Percentiles rank a stretch among this genome's conserved stretches.
Conservation (phyloP, 768 basidiomycete genomes). For the Lentinula sp. region DNA sequence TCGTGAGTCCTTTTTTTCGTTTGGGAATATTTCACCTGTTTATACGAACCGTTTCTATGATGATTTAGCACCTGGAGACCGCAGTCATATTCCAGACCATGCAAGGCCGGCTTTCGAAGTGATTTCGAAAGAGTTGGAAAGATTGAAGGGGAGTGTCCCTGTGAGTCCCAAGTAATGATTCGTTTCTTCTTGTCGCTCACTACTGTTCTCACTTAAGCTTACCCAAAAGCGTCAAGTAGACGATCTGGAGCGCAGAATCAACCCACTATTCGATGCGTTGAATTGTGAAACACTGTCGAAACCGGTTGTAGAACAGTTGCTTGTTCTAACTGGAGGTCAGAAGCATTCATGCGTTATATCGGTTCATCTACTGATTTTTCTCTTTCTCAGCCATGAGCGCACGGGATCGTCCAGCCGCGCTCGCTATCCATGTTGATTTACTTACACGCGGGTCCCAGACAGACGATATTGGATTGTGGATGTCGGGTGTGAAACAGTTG, state of each 20-base stretch:
- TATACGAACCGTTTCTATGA: neutral
- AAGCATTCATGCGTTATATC: neutral
- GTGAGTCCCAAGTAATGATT: constrained; percentile 36
- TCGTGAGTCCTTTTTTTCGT: constrained; percentile 26
- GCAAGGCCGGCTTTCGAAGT: constrained; percentile 61
- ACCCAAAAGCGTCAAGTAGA: constrained; percentile 81
- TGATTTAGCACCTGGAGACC: constrained; percentile 74
- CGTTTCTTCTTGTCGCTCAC: neutral
- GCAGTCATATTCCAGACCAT: constrained; percentile 81
- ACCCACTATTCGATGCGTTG: constrained; percentile 83
- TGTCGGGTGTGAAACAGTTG: constrained; percentile 88
- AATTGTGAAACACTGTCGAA: constrained; percentile 81
- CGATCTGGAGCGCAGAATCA: constrained; percentile 83
- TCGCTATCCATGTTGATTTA: constrained; percentile 82
- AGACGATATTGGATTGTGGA: constrained; percentile 81
- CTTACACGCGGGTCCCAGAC: constrained; percentile 74
- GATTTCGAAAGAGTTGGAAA: constrained; percentile 55
- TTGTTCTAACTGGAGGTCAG: constrained; percentile 69
- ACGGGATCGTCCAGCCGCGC: constrained; percentile 69
- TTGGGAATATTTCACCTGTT: neutral
- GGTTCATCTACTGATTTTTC: constrained; percentile 1
- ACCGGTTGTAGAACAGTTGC: constrained; percentile 63
- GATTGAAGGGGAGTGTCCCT: constrained; percentile 68
- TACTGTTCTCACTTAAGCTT: constrained; percentile 38
- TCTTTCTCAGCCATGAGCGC: constrained; percentile 64